phyloP scores from a whole-genome alignment of 2,329 filamentous ascomycete species.

The Aspergillus sp. region DNA sequence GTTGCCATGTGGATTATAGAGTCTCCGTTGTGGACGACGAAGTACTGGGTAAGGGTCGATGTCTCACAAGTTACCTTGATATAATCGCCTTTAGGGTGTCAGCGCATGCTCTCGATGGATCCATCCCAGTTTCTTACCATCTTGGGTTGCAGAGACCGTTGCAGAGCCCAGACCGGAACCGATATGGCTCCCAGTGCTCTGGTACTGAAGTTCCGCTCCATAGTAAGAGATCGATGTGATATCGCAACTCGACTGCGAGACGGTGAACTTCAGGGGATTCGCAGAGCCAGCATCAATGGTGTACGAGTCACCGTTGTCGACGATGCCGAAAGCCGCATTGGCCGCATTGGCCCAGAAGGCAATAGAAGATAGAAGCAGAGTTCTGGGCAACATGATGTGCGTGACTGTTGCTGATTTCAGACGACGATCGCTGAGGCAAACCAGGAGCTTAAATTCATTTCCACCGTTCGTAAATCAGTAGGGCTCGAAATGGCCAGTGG shows the following conservation, averaged over 20 bases:
- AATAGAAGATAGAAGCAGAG: slow-evolving; percentile 18
- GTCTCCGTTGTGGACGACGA: slow-evolving; percentile 61
- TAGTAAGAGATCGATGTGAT: slow-evolving; percentile 64
- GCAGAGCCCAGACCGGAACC: slow-evolving; percentile 60
- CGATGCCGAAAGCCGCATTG: slow-evolving; percentile 30
- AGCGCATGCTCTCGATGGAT: background rate
- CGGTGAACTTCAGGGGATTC: slow-evolving; percentile 53
- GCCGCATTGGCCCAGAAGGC: slow-evolving; percentile 23
- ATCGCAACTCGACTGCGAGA: slow-evolving; percentile 58
- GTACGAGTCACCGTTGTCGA: slow-evolving; percentile 29
- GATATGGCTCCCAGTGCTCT: slow-evolving; percentile 55
- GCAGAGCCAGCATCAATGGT: slow-evolving; percentile 51
- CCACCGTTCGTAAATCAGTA: background rate
- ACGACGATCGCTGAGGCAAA: background rate
- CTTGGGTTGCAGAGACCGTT: slow-evolving; percentile 52
- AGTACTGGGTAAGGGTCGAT: slow-evolving; percentile 63
- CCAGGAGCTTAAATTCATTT: slow-evolving; percentile 4
- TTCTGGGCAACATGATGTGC: slow-evolving; percentile 21
- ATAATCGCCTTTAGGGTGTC: slow-evolving; percentile 38
- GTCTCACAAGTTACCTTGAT: slow-evolving; percentile 64
- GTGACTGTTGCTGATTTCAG: background rate
- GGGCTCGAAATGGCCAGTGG: background rate
- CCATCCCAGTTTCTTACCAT: slow-evolving; percentile 18
- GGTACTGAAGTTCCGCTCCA: slow-evolving; percentile 60
- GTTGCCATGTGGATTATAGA: slow-evolving; percentile 63